Base-by-base conservation (phyloP, 75 land plant species). In the Cunninghamia lanceolata region DNA sequence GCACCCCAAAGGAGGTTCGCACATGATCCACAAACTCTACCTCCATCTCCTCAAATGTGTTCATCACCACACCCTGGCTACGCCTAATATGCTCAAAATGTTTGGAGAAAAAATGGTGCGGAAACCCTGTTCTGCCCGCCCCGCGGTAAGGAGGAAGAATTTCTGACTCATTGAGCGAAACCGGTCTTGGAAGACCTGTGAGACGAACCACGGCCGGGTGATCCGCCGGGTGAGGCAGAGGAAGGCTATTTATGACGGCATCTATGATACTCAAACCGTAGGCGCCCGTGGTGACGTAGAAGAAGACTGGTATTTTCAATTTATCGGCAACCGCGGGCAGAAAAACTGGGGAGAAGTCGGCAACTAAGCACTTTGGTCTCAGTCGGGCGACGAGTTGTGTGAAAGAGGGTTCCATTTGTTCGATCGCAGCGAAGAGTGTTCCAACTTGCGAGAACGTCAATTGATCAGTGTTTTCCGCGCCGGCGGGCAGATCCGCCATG, bases 1-100 rank as follows among this genome's bases (percentile, higher is more conserved):
- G 11, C 10, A 46, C 74, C 15, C 80, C 87, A 79, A 9, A 19
- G 1, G 59, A 45, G 16, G 9, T 14, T 21, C 15, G 28, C 9
- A 45, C 15, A 53, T 45, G 45, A 3, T 89, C 77, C 21, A 89
- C 15, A 36, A 66, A 84, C 17, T 34, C 54, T 1, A 50, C 68
- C 88, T 89, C 90, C 73, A 89, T 54, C 21, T 84, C 90, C 2
- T 87, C 30, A 43, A 68, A 80, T 0, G 89, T 66, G 76, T 89
- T 89, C 21, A 84, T 43, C 17, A 89, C 46, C 10, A 87, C 19
- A 59, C 80, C 77, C n/a, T 34, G 30, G 75, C 75, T 30, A 10
- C 34, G n/a, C 30, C 35, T 10, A 71, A 71, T 10, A 14, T 71
- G 75, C 32, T 34, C 35, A 71, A 71, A 10, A 71, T 3, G 4